Conservation (phyloP, 176 grass and related monocot genomes). For the Eleusine indica region DNA sequence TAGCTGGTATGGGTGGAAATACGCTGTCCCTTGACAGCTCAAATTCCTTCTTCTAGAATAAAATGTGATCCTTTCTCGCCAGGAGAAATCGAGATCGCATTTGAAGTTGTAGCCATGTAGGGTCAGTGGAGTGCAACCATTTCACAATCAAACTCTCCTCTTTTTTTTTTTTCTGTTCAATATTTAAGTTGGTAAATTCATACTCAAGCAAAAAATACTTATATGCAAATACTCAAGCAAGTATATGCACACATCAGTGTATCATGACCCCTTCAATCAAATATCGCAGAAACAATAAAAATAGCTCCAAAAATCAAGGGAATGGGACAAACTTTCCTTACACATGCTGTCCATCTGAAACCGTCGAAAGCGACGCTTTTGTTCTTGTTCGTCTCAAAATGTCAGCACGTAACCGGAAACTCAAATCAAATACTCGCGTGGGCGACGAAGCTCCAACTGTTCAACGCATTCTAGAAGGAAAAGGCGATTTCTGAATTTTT, state of each 20-base stretch:
- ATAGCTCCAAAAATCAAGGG: too few relatives aligned
- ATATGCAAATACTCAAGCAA: too few relatives aligned
- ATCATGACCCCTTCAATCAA: too few relatives aligned
- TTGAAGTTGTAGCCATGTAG: neutral
- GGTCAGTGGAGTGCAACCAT: neutral
- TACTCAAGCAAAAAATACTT: neutral
- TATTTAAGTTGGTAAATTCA: neutral
- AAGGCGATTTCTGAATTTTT: neutral
- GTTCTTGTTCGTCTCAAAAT: constrained; percentile 7
- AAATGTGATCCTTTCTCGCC: neutral
- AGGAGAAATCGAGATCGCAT: neutral
- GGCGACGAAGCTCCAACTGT: neutral
- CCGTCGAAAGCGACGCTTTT: neutral
- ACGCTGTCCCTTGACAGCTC: too few relatives aligned
- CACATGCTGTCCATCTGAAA: neutral
- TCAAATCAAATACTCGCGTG: neutral
- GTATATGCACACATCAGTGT: too few relatives aligned
- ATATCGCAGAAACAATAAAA: too few relatives aligned
- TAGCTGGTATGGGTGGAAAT: neutral
- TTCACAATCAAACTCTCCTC: neutral
- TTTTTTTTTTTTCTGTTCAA: neutral
- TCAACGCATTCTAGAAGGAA: constrained; percentile 41
- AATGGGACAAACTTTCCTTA: too few relatives aligned
- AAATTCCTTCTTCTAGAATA: neutral
- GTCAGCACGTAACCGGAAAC: neutral